Evolutionary conservation across 371 early-diverging fungal genomes (phyloP).

Genomic region (Mucor piriformis): DNA sequence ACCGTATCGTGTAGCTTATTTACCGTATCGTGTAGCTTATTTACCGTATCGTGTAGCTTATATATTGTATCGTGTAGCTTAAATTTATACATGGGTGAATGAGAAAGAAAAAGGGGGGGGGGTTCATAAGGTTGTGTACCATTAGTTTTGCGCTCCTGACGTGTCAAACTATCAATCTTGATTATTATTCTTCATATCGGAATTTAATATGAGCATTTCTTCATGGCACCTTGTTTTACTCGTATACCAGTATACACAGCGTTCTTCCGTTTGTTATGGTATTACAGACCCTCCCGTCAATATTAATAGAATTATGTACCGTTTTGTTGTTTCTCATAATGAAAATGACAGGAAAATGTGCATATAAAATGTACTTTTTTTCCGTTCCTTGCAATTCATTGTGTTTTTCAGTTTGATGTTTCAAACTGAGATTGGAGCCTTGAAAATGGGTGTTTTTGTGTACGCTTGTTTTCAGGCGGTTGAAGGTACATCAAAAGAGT

Average conservation of each 20-base stretch:
- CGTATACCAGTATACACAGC: too few relatives aligned
- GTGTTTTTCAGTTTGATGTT: too few relatives aligned
- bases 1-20: not conserved
- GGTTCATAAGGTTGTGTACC: not conserved
- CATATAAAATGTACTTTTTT: not conserved
- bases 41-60: not conserved
- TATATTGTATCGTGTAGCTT: not conserved
- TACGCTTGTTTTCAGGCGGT: too few relatives aligned
- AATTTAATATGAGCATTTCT: not conserved
- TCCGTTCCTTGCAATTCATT: not conserved
- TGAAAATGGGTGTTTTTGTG: too few relatives aligned
- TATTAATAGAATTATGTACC: not conserved
- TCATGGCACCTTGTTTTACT: too few relatives aligned
- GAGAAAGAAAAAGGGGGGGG: not conserved
- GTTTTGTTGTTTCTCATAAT: not conserved
- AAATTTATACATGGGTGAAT: not conserved
- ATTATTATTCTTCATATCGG: not conserved
- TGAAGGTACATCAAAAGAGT: too few relatives aligned
- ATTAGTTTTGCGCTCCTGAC: conserved; percentile 5
- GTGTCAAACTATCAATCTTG: conserved; percentile 11
- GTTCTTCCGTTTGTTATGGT: too few relatives aligned
- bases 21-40: too few relatives aligned
- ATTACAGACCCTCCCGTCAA: not conserved
- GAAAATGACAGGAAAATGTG: not conserved
- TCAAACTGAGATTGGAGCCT: too few relatives aligned